Evolutionary conservation across 805 yeast genomes (phyloP).

Genomic region (Jamesozyma hellenica): DNA sequence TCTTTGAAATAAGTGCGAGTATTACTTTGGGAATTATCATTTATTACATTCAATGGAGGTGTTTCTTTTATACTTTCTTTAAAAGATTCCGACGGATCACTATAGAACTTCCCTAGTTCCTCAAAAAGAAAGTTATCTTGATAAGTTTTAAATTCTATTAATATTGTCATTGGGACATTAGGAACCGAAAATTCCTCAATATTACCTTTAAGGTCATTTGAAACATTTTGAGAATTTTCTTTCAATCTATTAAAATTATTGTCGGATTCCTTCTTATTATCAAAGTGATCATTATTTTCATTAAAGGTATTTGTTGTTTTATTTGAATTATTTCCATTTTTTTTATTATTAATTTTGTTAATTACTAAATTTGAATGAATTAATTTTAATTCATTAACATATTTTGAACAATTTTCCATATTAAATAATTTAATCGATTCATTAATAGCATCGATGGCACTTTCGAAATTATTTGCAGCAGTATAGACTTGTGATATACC

Average conservation of each 20-base stretch:
- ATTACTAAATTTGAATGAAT: conserved; percentile 4
- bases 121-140: conserved; percentile 11
- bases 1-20: no score
- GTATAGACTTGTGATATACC: conserved; percentile 23
- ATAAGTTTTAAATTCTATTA: conserved; percentile 14
- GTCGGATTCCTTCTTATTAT: not conserved
- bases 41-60: not conserved
- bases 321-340: not conserved
- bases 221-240: not conserved
- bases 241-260: no score
- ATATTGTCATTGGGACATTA: conserved; percentile 15
- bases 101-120: conserved; percentile 3
- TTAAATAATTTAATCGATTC: conserved; percentile 13
- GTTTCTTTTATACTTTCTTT: no score
- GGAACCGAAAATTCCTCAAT: conserved; percentile 9
- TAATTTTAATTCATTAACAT: conserved; percentile 2
- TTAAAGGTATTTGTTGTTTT: not conserved
- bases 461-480: conserved; percentile 11
- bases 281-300: no score
- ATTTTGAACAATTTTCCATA: conserved; percentile 5
- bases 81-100: not conserved
- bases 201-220: not conserved
- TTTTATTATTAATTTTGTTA: conserved; percentile 1
- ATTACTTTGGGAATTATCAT: no score
- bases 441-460: conserved; percentile 15